Conservation (phyloP, 129 eudicot species). For the Helichrysum umbraculigerum region DNA sequence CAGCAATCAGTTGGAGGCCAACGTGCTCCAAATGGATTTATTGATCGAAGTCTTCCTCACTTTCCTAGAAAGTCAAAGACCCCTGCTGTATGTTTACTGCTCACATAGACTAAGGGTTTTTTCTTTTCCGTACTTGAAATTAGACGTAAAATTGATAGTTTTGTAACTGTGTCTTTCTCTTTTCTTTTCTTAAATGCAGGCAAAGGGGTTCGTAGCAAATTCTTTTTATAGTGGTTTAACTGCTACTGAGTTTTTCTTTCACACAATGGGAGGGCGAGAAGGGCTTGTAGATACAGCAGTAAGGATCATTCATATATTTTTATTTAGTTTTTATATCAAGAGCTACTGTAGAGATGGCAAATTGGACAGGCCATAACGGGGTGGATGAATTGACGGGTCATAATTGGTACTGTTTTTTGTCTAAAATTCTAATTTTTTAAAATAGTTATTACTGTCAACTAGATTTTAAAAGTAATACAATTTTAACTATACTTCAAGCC, state of each 20-base stretch:
- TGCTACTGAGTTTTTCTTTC: constrained; percentile 97
- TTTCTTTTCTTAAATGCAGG: constrained; percentile 49
- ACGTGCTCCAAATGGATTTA: constrained; percentile 96
- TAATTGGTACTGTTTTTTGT: not conserved
- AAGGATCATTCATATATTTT: constrained; percentile 18
- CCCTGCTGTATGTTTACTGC: constrained; percentile 61
- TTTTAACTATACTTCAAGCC: not conserved
- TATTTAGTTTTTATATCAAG: too few relatives aligned
- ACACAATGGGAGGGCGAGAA: constrained; percentile 99
- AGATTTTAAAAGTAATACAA: not conserved
- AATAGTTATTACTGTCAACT: not conserved
- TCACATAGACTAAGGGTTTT: not conserved
- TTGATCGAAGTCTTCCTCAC: constrained; percentile 93
- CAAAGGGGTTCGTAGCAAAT: constrained; percentile 92
- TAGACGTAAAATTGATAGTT: not conserved
- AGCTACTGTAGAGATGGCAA: not conserved
- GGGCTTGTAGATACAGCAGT: constrained; percentile 99
- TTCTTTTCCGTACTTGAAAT: too few relatives aligned
- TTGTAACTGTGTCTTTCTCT: not conserved
- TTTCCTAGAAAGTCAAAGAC: constrained; percentile 71
- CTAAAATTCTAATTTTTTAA: not conserved
- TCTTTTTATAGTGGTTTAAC: constrained; percentile 91
- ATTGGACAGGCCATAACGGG: not conserved
- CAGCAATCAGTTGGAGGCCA: constrained; percentile 96
- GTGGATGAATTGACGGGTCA: not conserved